Percentiles rank a stretch among this genome's conserved stretches.
Evolutionary conservation across 2,329 filamentous ascomycete species (phyloP).

Genomic region (Colletotrichum camelliae): DNA sequence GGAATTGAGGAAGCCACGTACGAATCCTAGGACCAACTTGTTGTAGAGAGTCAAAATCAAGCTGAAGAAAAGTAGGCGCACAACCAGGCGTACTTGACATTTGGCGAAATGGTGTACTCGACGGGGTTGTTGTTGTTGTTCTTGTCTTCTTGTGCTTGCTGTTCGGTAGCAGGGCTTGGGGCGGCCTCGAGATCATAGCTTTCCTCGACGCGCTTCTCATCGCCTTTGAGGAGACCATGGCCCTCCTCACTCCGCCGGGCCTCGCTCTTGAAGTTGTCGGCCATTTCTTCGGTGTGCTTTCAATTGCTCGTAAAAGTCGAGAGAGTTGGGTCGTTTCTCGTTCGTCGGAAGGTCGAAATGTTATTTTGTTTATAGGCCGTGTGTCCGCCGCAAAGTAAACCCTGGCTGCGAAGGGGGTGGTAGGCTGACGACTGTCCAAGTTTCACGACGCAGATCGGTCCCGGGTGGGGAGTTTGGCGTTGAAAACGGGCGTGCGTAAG

Average conservation of each 20-base stretch:
- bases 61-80: slow-evolving; percentile 57
- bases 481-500: slow-evolving; percentile 7
- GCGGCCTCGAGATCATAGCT: slow-evolving; percentile 24
- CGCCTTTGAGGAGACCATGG: slow-evolving; percentile 23
- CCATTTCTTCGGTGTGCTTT: slow-evolving; percentile 1
- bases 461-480: slow-evolving; percentile 6
- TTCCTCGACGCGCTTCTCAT: slow-evolving; percentile 22
- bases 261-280: slow-evolving; percentile 23
- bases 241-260: slow-evolving; percentile 23
- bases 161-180: slow-evolving; percentile 4
- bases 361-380: slow-evolving; percentile 13
- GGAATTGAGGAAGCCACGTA: slow-evolving; percentile 30
- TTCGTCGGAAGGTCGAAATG: slow-evolving; percentile 4
- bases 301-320: neutral
- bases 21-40: slow-evolving; percentile 60
- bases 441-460: slow-evolving; percentile 19
- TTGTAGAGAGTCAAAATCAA: slow-evolving; percentile 61
- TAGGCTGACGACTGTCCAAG: slow-evolving; percentile 10
- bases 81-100: slow-evolving; percentile 55
- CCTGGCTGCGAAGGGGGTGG: neutral
- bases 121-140: slow-evolving; percentile 15
- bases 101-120: slow-evolving; percentile 49
- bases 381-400: neutral
- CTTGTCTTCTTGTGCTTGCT: slow-evolving; percentile 7
- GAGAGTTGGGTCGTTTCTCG: neutral